These are phyloP conservation scores for Rhipidocladum racemiflorum DNA, from an alignment of 176 grass and related monocot genomes.

Conservation along the genomic window DNA sequence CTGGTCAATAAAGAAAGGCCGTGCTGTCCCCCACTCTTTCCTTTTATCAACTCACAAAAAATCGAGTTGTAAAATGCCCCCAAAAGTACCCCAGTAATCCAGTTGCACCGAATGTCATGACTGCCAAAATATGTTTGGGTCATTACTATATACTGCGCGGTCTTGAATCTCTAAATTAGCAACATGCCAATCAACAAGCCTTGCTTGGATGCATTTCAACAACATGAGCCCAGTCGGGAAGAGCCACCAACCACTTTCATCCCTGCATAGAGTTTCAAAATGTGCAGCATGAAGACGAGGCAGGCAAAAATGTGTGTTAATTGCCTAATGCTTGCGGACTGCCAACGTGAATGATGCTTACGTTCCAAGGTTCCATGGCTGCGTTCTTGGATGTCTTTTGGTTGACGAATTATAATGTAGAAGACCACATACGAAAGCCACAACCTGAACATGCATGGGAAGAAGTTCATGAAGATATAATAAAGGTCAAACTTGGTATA, in stretches of 20 bases:
- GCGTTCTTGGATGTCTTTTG: slow-evolving; percentile 71
- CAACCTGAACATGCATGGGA: slow-evolving; percentile 51
- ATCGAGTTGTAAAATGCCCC: slow-evolving; percentile 63
- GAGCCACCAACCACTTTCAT: slow-evolving; percentile 99
- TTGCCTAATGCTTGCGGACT: not conserved
- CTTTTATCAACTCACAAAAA: slow-evolving; percentile 86
- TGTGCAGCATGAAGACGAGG: not conserved
- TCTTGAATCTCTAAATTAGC: slow-evolving; percentile 99
- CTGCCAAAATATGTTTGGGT: slow-evolving; percentile 92
- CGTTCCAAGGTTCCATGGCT: slow-evolving; percentile 94
- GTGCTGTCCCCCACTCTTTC: slow-evolving; percentile 24
- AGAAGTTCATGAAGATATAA: slow-evolving; percentile 11
- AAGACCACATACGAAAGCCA: slow-evolving; percentile 90
- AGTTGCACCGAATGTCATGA: slow-evolving; percentile 58
- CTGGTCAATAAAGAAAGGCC: slow-evolving; percentile 64
- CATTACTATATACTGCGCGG: slow-evolving; percentile 82
- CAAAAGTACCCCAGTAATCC: slow-evolving; percentile 44
- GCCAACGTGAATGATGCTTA: slow-evolving; percentile 41
- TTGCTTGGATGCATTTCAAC: slow-evolving; percentile 96
- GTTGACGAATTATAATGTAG: slow-evolving; percentile 94
- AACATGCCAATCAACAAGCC: slow-evolving; percentile 98
- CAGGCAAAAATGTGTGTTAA: not conserved
- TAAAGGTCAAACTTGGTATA: not conserved
- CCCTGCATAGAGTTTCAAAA: slow-evolving; percentile 49
- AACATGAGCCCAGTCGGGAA: slow-evolving; percentile 78